Evolutionary conservation across 2,329 filamentous ascomycete genomes (phyloP), one percentile per base, ranked within the genome.

Genomic region (Geosmithia morbida): DNA sequence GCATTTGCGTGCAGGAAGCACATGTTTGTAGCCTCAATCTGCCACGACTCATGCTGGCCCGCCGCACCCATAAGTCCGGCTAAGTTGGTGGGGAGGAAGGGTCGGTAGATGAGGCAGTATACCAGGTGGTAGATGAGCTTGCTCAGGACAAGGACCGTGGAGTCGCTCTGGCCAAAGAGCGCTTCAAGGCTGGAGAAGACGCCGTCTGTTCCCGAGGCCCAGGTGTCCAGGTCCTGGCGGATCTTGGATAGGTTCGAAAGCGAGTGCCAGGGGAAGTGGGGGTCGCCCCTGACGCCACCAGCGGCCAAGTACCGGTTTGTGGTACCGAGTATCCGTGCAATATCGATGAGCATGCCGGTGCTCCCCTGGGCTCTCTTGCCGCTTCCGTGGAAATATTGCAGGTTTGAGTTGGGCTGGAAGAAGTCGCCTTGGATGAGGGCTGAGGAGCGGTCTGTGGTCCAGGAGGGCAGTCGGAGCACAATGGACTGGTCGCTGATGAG

Each of bases 221-320:
- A 94, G 30, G 85, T 75, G 57, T 94, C 86, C 20, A 94, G 70
- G 56, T 92, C 85, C 52, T 89, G 84, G 29, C 86, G 77, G 52
- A 94, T 92, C 58, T 87, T 88, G 46, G 87, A 92, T 2, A 94
- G 70, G 51, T 84, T 89, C 6, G 87, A 94, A 18, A 89, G 72
- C 2, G 85, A 81, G 59, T 94, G 87, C 87, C 87, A 94, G 10
- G 87, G 87, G 53, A 94, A 94, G 61, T 94, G 87, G 0, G 86
- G 88, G 58, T 94, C 87, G 29, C 86, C 86, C 63, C 90, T 92
- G 48, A 92, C 85, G 33, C 87, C 87, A 7, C 87, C 87, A 2
- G 85, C 83, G 8, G 87, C 85, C 45, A 94, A 72, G 61, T 94
- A 94, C 50, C 81, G 77, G 57, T 89, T 92, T 2, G 87, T 90